These are phyloP conservation scores for Diaporthe sp. DNA, from an alignment of 2,329 filamentous ascomycete species.

Conservation along the genomic window DNA sequence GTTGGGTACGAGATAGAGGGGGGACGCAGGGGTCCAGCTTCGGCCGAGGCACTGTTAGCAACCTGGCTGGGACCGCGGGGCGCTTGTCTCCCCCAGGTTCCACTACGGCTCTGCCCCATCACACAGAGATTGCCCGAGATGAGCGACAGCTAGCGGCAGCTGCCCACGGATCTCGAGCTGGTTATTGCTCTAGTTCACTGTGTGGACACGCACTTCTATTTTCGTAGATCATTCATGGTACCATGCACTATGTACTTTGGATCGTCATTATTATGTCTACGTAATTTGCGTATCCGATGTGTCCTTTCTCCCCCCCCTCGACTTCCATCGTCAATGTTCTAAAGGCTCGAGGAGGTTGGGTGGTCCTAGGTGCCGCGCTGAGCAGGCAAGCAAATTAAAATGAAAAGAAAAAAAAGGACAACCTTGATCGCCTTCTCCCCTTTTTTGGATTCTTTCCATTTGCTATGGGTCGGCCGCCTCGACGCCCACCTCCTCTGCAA, in stretches of 20 bases:
- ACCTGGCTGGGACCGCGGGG: conserved; percentile 15
- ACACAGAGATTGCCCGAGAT: conserved; percentile 29
- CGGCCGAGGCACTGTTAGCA: conserved; percentile 30
- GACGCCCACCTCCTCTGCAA: conserved; percentile 25
- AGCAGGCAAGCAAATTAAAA: conserved; percentile 28
- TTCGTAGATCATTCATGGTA: conserved; percentile 44
- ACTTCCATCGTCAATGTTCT: conserved; percentile 36
- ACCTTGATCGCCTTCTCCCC: background rate
- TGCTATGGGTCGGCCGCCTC: conserved; percentile 22
- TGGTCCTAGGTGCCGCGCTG: conserved; percentile 24
- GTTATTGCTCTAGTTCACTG: background rate
- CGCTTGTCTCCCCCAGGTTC: conserved; percentile 21
- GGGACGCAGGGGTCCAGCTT: conserved; percentile 16
- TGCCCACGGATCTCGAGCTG: conserved; percentile 28
- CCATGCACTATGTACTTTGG: conserved; percentile 32
- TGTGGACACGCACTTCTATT: conserved; percentile 24
- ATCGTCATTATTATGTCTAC: conserved; percentile 57
- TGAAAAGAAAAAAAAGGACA: background rate
- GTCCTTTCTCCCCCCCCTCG: conserved; percentile 28
- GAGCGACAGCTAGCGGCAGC: conserved; percentile 13
- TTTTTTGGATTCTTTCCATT: conserved; percentile 12
- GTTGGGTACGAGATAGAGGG: conserved; percentile 9
- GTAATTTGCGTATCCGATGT: conserved; percentile 45
- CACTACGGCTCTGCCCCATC: conserved; percentile 27
- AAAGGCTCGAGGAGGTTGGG: conserved; percentile 27